Percentiles rank a stretch among this genome's conserved stretches.
These are phyloP conservation scores for Chenopodium quinoa DNA, from an alignment of 148 eudicot genomes.

Conservation along the genomic window DNA sequence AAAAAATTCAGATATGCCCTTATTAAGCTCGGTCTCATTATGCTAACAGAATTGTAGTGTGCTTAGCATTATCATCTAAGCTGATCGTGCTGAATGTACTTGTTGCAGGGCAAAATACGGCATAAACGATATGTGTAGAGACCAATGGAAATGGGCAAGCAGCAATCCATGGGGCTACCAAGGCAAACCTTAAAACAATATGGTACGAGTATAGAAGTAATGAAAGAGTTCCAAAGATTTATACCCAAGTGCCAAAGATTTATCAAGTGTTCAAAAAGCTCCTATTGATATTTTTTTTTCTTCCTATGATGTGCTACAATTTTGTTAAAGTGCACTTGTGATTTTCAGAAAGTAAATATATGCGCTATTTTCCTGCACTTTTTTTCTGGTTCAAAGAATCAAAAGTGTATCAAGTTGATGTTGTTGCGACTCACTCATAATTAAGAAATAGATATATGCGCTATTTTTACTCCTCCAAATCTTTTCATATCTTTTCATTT, in stretches of 20 bases:
- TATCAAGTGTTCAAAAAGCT: constrained; percentile 13
- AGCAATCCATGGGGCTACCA: constrained; percentile 77
- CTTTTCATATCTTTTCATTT: background rate
- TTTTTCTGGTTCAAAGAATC: background rate
- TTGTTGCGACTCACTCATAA: background rate
- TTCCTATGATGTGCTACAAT: background rate
- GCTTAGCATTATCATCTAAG: background rate
- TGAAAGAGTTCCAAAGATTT: background rate
- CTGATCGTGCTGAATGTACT: background rate
- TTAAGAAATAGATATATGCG: background rate
- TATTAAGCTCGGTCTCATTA: background rate
- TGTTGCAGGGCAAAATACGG: constrained; percentile 73
- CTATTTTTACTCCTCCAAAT: background rate
- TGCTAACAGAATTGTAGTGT: background rate
- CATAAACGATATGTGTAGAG: constrained; percentile 80
- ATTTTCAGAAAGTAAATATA: background rate
- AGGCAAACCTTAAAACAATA: constrained; percentile 24
- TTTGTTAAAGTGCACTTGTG: background rate
- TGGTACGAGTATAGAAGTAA: too few relatives aligned
- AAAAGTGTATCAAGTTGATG: background rate
- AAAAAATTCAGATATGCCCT: background rate
- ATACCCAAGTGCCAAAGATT: background rate
- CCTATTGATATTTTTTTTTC: background rate
- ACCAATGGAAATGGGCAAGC: constrained; percentile 94
- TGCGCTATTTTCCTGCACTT: background rate